These are phyloP conservation scores for Cardamine occulta DNA, from an alignment of 345 rosid species.

Conservation along the genomic window DNA sequence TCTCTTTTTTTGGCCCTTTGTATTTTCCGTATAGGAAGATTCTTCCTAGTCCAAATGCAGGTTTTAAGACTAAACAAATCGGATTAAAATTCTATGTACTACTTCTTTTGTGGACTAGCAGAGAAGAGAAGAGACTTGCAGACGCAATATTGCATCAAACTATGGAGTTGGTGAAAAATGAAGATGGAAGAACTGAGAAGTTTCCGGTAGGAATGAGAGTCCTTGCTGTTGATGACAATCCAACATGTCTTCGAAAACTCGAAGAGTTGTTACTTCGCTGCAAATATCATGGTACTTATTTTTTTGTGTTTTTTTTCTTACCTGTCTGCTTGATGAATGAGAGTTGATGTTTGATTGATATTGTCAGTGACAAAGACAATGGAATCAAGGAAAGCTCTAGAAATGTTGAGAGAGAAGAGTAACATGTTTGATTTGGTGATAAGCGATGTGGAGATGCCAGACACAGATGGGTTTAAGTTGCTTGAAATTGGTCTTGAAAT, in stretches of 20 bases:
- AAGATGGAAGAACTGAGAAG: conserved; percentile 44
- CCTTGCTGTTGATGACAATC: conserved; percentile 83
- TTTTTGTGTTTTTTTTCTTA: not conserved
- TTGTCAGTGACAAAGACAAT: conserved; percentile 70
- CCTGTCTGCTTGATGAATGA: not conserved
- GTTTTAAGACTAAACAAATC: conserved; percentile 1
- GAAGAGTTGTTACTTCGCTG: conserved; percentile 72
- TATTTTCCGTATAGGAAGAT: not conserved
- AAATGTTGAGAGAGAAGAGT: conserved; percentile 64
- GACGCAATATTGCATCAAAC: conserved; percentile 12
- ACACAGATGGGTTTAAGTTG: conserved; percentile 82
- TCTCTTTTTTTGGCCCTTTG: not conserved
- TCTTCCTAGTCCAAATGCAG: conserved; percentile 19
- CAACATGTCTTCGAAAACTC: conserved; percentile 65
- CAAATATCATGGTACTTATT: conserved; percentile 64
- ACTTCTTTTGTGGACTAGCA: not conserved
- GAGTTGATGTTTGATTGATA: conserved; percentile 26
- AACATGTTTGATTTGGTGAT: conserved; percentile 75
- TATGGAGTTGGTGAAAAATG: conserved; percentile 33
- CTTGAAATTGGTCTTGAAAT: conserved; percentile 91
- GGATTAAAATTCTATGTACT: conserved; percentile 21
- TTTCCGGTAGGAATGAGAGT: conserved; percentile 84
- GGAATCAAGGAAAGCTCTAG: conserved; percentile 68
- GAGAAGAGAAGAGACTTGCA: conserved; percentile 21
- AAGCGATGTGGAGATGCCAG: conserved; percentile 92